Evolutionary conservation across 352 stramenopile genomes (phyloP).

Genomic region (Phytopythium mirpurense): DNA sequence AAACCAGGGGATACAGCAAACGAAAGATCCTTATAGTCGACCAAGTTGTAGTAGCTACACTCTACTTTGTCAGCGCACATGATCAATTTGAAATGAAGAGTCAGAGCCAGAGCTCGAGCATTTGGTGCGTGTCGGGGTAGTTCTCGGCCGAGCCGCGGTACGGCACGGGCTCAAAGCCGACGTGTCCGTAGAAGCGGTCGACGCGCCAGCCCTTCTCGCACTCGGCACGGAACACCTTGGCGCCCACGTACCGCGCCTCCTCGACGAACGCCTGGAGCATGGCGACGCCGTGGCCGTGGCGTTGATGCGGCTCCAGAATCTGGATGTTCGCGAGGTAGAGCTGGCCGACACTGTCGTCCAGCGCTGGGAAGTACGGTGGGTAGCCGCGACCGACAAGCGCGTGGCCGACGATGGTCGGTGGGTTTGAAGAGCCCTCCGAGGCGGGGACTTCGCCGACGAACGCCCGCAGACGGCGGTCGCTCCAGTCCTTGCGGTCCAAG

Average conservation of each 20-base stretch:
- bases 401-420: neutral
- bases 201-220: constrained; percentile 27
- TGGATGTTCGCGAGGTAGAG: constrained; percentile 21
- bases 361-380: constrained; percentile 24
- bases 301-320: constrained; percentile 17
- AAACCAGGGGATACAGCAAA: too few species aligned
- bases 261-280: constrained; percentile 17
- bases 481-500: constrained; percentile 19
- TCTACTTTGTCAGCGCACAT: too few species aligned
- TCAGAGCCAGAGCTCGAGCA: constrained; percentile 33
- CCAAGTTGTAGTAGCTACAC: too few species aligned
- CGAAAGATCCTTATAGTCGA: too few species aligned
- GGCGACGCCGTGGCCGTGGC: constrained; percentile 10
- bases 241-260: constrained; percentile 8
- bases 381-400: constrained; percentile 18
- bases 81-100: neutral
- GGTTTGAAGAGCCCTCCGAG: neutral
- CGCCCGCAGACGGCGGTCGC: constrained; percentile 13
- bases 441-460: constrained; percentile 20
- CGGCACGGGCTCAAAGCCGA: constrained; percentile 17
- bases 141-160: constrained; percentile 22
- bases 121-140: constrained; percentile 30
- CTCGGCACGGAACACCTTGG: constrained; percentile 20
- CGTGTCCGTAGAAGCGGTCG: constrained; percentile 14
- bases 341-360: constrained; percentile 15